Conservation (phyloP, 768 basidiomycete species). For the Kwoniella shandongensis region DNA sequence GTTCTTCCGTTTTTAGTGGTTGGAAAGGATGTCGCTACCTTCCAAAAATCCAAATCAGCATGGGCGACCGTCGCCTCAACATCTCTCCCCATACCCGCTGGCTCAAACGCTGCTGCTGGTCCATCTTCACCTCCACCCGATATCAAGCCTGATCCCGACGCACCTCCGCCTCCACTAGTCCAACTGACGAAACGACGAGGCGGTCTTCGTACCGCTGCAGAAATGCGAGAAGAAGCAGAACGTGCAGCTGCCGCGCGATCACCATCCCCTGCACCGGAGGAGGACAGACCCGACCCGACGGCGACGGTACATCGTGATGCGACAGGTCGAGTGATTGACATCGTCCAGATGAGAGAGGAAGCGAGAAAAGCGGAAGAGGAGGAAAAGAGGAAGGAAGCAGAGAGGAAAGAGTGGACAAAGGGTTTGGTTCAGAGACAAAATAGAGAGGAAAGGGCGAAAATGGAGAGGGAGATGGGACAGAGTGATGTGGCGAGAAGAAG, state of each 20-base stretch:
- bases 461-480: slow-evolving; percentile 68
- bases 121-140: slow-evolving; percentile 26
- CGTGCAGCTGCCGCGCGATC: slow-evolving; percentile 54
- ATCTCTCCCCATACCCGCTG: slow-evolving; percentile 23
- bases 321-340: slow-evolving; percentile 82
- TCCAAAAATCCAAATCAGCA: slow-evolving; percentile 43
- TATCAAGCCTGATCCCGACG: slow-evolving; percentile 55
- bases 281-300: slow-evolving; percentile 31
- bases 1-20: slow-evolving; percentile 30
- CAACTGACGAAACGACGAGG: slow-evolving; percentile 57
- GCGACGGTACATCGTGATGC: slow-evolving; percentile 92
- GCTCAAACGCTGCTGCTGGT: background rate
- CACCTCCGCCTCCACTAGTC: slow-evolving; percentile 14
- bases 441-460: slow-evolving; percentile 64
- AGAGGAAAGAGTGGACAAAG: slow-evolving; percentile 91
- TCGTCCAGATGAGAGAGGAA: slow-evolving; percentile 79
- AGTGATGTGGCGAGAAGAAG: slow-evolving; percentile 71
- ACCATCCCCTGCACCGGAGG: slow-evolving; percentile 30
- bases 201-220: slow-evolving; percentile 73
- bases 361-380: slow-evolving; percentile 77
- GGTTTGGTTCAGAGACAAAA: slow-evolving; percentile 87
- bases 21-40: slow-evolving; percentile 42
- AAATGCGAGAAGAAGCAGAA: slow-evolving; percentile 63
- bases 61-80: slow-evolving; percentile 42
- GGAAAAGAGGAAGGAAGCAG: slow-evolving; percentile 76